Base-by-base conservation (phyloP, 345 rosid species). In the Pelargonium nanum region DNA sequence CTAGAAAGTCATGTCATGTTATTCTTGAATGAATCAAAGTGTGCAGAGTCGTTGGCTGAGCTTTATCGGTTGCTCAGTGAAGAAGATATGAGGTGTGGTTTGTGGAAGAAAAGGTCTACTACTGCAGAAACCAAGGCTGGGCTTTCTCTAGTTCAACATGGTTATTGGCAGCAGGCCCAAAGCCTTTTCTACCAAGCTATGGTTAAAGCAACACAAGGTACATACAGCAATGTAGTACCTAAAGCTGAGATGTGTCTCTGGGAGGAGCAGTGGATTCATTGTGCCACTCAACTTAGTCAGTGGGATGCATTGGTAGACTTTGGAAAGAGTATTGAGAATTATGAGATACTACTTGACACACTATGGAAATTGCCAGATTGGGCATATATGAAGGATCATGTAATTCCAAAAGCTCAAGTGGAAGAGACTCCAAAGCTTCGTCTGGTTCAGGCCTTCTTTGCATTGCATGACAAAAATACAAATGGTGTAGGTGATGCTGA, bases 191-290 rank as follows among this genome's bases (percentile, higher is more conserved):
- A 85, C 71, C 89, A 90, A 70, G 99, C 99, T 57, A 94, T 94
- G 99, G 85, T 83, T 62, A 94, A 89, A 87, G 99, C 97, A 77
- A 93, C 96, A 71, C 99, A 89, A 74, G 99, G 96, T 40, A 89
- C 99, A 30, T 94, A 94, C 67, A 90, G 86, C 72, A 94, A 90
- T 75, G 81, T 89, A 0, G 99, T 94, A 24, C 99, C 99, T 5
- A 94, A 94, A 78, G 99, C 99, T 60, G 99, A 94, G 79, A 94
- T 94, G 99, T 90, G 96, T 72, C 84, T 94, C 53, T 94, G 99
- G 99, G 99, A 94, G 83, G 99, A 94, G 76, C 99, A 94, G 65
- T 94, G 99, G 99, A 80, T 89, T 60, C 77, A 81, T 73, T 94
- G 99, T 79, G 96, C 93, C 51, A 78, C 70, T 67, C 99, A 94